phyloP scores from a whole-genome alignment of 148 eudicot genomes.

The Diospyros lotus region DNA sequence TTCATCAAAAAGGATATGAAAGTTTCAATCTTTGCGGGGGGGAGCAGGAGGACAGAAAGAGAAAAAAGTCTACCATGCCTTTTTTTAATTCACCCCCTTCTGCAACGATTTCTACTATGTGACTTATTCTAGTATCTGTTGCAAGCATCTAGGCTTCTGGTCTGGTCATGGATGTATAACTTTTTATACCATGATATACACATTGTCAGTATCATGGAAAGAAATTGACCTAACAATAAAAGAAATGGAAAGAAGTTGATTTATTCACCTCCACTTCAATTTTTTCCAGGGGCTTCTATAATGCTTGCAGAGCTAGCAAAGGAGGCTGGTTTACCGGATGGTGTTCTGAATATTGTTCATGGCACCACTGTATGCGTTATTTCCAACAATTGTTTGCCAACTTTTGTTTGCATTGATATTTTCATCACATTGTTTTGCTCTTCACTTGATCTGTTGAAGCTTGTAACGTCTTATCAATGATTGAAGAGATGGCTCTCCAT shows the following conservation, averaged over 20 bases:
- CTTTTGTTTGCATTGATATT: slow-evolving; percentile 2
- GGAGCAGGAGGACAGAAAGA: no score
- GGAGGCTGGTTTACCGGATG: slow-evolving; percentile 98
- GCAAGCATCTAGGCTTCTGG: no score
- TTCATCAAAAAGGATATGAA: not conserved
- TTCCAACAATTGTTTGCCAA: not conserved
- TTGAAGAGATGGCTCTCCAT: not conserved
- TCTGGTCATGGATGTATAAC: no score
- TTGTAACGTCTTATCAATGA: not conserved
- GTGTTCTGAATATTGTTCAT: slow-evolving; percentile 89
- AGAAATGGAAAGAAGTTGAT: not conserved
- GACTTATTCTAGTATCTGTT: no score
- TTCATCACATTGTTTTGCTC: not conserved
- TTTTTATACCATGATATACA: no score
- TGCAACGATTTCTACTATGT: no score
- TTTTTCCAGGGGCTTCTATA: slow-evolving; percentile 71
- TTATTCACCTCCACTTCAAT: slow-evolving; percentile 5
- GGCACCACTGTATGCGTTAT: slow-evolving; percentile 75
- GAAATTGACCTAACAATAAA: no score
- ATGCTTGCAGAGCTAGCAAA: slow-evolving; percentile 90
- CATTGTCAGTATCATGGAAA: not conserved
- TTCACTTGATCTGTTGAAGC: not conserved
- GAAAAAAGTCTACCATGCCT: no score
- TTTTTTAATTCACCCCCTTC: not conserved
- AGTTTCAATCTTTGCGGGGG: no score